These are phyloP conservation scores for Yarrowia keelungensis DNA, from an alignment of 805 yeast species.

Conservation along the genomic window DNA sequence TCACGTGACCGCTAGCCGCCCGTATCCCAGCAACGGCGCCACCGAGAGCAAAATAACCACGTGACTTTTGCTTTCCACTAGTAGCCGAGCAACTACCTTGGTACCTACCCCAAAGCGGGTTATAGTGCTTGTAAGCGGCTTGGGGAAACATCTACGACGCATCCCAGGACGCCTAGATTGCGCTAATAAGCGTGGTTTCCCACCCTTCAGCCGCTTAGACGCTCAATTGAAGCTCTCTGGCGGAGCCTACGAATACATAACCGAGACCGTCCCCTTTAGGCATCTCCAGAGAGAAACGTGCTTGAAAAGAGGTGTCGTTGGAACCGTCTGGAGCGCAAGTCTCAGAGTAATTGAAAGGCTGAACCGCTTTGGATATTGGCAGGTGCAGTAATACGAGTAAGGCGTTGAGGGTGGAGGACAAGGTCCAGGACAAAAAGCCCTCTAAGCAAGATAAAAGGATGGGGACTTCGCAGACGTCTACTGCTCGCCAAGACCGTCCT, in stretches of 20 bases:
- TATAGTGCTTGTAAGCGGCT: constrained; percentile 2
- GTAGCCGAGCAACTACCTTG: neutral
- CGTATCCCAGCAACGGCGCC: constrained; percentile 2
- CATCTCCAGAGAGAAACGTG: neutral
- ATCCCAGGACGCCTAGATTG: neutral
- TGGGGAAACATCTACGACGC: neutral
- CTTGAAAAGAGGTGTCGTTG: neutral
- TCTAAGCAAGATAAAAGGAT: neutral
- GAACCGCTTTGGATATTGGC: neutral
- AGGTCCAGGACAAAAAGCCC: neutral
- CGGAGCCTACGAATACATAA: neutral
- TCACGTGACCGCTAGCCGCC: neutral
- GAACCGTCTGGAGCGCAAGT: neutral
- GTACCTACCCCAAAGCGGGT: too few species aligned
- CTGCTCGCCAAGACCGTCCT: neutral
- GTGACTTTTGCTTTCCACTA: neutral
- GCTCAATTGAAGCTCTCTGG: neutral
- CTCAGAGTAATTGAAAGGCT: neutral
- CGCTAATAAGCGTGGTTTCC: neutral
- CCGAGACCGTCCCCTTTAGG: neutral
- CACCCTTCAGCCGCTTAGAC: constrained; percentile 1
- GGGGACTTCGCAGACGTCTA: neutral
- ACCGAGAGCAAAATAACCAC: neutral
- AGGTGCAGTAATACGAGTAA: constrained; percentile 4
- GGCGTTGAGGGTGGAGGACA: neutral